phyloP scores from a whole-genome alignment of 495 filamentous ascomycete genomes.

The Rostrohypoxylon terebratum region DNA sequence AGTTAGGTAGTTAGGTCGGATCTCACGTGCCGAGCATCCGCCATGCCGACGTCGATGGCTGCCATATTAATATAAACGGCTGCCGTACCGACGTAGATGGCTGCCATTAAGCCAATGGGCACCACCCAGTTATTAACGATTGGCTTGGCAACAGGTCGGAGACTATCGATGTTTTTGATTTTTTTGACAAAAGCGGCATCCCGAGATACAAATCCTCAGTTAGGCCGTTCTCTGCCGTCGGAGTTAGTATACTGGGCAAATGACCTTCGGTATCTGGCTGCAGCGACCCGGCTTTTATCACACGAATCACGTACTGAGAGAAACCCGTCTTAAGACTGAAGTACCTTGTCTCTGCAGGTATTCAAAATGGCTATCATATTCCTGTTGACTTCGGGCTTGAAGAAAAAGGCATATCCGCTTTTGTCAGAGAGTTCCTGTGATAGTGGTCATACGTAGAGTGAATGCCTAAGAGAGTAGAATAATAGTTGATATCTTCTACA shows the following conservation, averaged over 20 bases:
- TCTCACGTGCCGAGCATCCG: constrained; percentile 67
- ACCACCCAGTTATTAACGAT: constrained; percentile 59
- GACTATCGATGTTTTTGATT: constrained; percentile 54
- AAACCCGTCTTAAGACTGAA: constrained; percentile 52
- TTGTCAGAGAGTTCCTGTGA: too few relatives aligned
- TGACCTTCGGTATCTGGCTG: constrained; percentile 40
- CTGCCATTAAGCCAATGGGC: constrained; percentile 66
- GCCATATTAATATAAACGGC: constrained; percentile 15
- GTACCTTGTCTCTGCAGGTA: constrained; percentile 62
- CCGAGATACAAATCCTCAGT: constrained; percentile 66
- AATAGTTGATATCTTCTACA: too few relatives aligned
- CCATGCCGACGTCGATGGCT: constrained; percentile 32
- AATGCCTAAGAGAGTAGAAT: too few relatives aligned
- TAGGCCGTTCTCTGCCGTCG: constrained; percentile 15
- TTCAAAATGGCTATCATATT: constrained; percentile 65
- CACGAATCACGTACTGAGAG: constrained; percentile 62
- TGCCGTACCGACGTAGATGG: constrained; percentile 66
- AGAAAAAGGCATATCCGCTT: constrained; percentile 66
- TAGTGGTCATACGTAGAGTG: too few relatives aligned
- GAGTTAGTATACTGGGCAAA: constrained; percentile 30
- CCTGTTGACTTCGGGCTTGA: constrained; percentile 55
- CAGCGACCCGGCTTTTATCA: constrained; percentile 62
- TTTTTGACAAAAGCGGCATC: constrained; percentile 70
- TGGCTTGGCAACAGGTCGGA: constrained; percentile 63
- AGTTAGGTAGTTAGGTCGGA: constrained; percentile 46